A percentile compares a stretch with the other conserved stretches of the same genome.
These are phyloP conservation scores for Cucurbita argyrosperma DNA, from an alignment of 306 rosid genomes.

Conservation along the genomic window DNA sequence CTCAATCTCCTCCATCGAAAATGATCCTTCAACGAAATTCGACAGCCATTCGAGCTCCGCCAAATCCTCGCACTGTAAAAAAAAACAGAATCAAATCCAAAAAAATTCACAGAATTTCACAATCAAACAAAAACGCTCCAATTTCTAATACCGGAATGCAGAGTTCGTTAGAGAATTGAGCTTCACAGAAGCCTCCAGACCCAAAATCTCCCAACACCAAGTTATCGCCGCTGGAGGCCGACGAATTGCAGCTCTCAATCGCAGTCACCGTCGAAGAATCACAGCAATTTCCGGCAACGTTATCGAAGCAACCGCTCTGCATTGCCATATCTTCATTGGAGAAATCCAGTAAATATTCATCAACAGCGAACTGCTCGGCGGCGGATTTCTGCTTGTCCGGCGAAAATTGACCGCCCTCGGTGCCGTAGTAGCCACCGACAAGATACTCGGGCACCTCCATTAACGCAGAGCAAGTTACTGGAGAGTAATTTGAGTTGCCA, in stretches of 20 bases:
- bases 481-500: neutral
- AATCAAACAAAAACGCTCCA: neutral
- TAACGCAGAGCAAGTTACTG: neutral
- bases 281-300: slow-evolving; percentile 33
- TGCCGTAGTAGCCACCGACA: slow-evolving; percentile 41
- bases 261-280: slow-evolving; percentile 41
- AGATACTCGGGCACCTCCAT: slow-evolving; percentile 62
- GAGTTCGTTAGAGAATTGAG: slow-evolving; percentile 41
- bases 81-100: neutral
- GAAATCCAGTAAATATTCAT: slow-evolving; percentile 66
- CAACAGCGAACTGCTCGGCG: slow-evolving; percentile 56
- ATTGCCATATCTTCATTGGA: slow-evolving; percentile 44
- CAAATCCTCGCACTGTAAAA: slow-evolving; percentile 37
- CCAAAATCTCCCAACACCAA: slow-evolving; percentile 21
- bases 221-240: slow-evolving; percentile 26
- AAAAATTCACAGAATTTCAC: neutral
- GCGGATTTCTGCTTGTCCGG: slow-evolving; percentile 36
- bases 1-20: slow-evolving; percentile 24
- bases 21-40: slow-evolving; percentile 56
- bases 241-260: slow-evolving; percentile 41
- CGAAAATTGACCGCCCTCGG: slow-evolving; percentile 30
- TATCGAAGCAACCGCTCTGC: slow-evolving; percentile 27
- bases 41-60: slow-evolving; percentile 71
- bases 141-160: slow-evolving; percentile 37
- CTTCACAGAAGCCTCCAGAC: slow-evolving; percentile 24